Percentiles rank a stretch among this genome's conserved stretches.
Conservation (phyloP, 2,329 filamentous ascomycete species). For the Fusarium tupiense region DNA sequence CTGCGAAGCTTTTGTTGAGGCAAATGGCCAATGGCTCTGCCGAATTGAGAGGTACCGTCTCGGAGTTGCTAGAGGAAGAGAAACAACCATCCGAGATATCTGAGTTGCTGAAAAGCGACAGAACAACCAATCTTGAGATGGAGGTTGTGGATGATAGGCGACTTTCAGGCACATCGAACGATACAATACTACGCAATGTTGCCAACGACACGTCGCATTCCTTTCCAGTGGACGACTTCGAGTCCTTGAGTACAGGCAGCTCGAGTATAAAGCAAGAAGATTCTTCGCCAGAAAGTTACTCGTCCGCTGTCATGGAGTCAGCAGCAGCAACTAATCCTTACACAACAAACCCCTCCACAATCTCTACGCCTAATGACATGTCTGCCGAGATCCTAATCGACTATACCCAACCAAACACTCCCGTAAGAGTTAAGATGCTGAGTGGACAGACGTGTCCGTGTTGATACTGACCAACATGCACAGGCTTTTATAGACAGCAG, state of each 20-base stretch:
- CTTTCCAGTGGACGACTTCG: too few relatives aligned
- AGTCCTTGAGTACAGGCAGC: neutral
- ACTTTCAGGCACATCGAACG: too few relatives aligned
- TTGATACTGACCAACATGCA: too few relatives aligned
- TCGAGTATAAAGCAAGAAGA: neutral
- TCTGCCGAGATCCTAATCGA: neutral
- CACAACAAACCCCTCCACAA: fast-evolving
- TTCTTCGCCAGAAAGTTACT: neutral
- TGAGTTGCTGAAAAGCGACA: fast-evolving
- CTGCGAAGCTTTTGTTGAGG: neutral
- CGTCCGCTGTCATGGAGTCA: fast-evolving
- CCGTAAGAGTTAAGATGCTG: neutral
- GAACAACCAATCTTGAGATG: neutral
- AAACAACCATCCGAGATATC: constrained; percentile 3
- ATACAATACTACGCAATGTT: fast-evolving
- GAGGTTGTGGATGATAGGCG: fast-evolving
- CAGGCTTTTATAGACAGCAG: fast-evolving
- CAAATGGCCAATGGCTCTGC: neutral
- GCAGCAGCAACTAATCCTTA: fast-evolving
- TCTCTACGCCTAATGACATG: too few relatives aligned
- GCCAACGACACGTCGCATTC: too few relatives aligned
- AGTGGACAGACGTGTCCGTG: too few relatives aligned
- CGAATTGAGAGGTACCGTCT: neutral
- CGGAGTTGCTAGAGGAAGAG: neutral
- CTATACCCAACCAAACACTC: neutral